Base-by-base conservation (phyloP, 805 yeast genomes). In the Sungouiella thailandica region DNA sequence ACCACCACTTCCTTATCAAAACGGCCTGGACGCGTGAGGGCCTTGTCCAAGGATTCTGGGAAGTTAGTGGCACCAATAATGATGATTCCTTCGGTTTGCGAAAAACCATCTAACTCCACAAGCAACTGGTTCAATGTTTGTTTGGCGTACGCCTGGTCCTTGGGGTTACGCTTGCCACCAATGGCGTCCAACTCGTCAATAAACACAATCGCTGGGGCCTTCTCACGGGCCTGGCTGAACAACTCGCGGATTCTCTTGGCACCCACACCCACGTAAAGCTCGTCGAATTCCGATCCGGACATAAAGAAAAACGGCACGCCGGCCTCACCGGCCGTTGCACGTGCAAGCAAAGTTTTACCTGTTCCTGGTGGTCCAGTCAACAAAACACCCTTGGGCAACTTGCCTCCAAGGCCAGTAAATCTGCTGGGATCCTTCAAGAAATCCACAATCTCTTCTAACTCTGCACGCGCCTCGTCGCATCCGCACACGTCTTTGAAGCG, bases 311-410 rank as follows among this genome's bases (percentile, higher is more conserved):
- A 93, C 27, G 97, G 98, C 16, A 93, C 97, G 36, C 96, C 97
- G 5, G 98, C 97, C 62, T 90, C 97, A 44, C 97, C 97, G 6
- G 98, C 98, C 19, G 96, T 94, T 18, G 98, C 97, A 50, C 97
- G 78, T 0, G 97, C 97, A 44, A 93, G 74, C 46, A 90, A 69
- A 1, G 98, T 93, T 59, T 93, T 90, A 76, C 98, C 98, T 5
- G 98, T 90, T 63, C 98, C 98, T 26, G 98, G 98, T 24, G 98
- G 98, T 29, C 98, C 98, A 9, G 97, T 93, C 44, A 90, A 70
- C 39, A 93, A 67, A 5, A 93, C 95, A 70, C 99, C 99, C 58
- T 90, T 93, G 38, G 98, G 97, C 50, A 93, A 71, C 60, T 89
- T 89, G 32, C 98, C 99, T 46, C 99, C 99, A 31, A 93, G 72